Evolutionary conservation across 441 rosid genomes (phyloP).

Genomic region (Erodium texanum): DNA sequence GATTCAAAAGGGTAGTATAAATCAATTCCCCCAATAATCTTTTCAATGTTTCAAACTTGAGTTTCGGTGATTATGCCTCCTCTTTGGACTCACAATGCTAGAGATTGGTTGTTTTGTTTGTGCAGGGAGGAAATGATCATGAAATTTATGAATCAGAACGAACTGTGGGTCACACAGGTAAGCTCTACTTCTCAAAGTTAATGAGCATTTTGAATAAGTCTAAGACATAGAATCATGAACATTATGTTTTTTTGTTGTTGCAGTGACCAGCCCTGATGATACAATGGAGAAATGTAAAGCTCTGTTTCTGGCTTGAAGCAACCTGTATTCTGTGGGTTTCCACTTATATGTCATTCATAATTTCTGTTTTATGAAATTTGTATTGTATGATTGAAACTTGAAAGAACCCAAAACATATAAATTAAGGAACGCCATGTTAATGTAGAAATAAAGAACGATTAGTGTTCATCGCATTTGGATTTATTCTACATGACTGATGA

Average conservation of each 20-base stretch:
- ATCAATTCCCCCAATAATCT: too few species aligned
- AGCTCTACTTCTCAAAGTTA: conserved; percentile 19
- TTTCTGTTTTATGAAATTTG: neutral
- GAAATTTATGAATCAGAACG: conserved; percentile 80
- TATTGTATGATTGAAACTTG: neutral
- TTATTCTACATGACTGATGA: too few species aligned
- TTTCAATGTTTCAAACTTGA: too few species aligned
- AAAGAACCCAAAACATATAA: too few species aligned
- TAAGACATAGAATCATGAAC: neutral
- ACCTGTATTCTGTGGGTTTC: neutral
- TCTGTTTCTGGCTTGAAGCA: conserved; percentile 36
- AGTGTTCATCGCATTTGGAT: too few species aligned
- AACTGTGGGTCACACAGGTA: conserved; percentile 90
- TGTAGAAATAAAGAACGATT: too few species aligned
- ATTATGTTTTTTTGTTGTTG: conserved; percentile 17
- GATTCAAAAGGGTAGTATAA: too few species aligned
- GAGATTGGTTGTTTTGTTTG: conserved; percentile 16
- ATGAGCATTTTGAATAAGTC: neutral
- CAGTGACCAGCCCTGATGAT: conserved; percentile 83
- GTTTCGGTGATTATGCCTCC: conserved; percentile 5
- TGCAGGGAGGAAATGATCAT: conserved; percentile 93
- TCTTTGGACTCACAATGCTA: conserved; percentile 9
- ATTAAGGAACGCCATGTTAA: too few species aligned
- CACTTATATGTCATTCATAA: neutral
- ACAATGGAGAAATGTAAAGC: conserved; percentile 67